Percentiles rank a stretch among this genome's conserved stretches.
These are phyloP conservation scores for Starmerella gropengiesseri DNA, from an alignment of 805 yeast genomes.

Conservation along the genomic window DNA sequence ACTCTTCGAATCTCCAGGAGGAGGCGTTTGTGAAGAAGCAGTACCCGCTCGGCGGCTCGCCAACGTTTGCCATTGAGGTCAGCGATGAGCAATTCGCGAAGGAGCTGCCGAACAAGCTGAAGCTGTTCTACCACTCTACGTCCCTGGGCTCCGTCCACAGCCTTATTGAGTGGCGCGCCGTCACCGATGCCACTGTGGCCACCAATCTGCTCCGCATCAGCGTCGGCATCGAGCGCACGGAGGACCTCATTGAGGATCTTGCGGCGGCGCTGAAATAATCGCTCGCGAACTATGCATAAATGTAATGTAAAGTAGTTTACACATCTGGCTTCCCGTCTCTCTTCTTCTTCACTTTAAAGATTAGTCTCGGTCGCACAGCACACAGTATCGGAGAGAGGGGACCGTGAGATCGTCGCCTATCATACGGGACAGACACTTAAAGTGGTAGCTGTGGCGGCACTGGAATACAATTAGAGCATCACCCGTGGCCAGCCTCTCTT, in stretches of 20 bases:
- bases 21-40: slow-evolving; percentile 60
- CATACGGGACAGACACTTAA: slow-evolving; percentile 17
- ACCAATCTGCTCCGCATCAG: slow-evolving; percentile 60
- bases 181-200: slow-evolving; percentile 51
- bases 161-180: slow-evolving; percentile 78
- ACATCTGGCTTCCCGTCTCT: background rate
- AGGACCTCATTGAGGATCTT: slow-evolving; percentile 68
- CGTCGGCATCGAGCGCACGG: slow-evolving; percentile 65
- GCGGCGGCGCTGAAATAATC: slow-evolving; percentile 41
- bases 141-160: slow-evolving; percentile 90
- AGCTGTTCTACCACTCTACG: slow-evolving; percentile 73
- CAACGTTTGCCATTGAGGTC: slow-evolving; percentile 63
- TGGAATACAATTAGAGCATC: slow-evolving; percentile 18
- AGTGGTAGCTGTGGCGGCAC: slow-evolving; percentile 22
- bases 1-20: slow-evolving; percentile 67
- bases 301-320: background rate
- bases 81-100: slow-evolving; percentile 45
- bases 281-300: background rate
- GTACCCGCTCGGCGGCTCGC: slow-evolving; percentile 47
- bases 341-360: background rate
- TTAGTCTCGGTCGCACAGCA: background rate
- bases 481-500: no score
- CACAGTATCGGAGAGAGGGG: background rate
- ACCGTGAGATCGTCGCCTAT: background rate
- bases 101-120: slow-evolving; percentile 16